Conservation (phyloP, 441 rosid genomes). For the Gossypium trilobum region DNA sequence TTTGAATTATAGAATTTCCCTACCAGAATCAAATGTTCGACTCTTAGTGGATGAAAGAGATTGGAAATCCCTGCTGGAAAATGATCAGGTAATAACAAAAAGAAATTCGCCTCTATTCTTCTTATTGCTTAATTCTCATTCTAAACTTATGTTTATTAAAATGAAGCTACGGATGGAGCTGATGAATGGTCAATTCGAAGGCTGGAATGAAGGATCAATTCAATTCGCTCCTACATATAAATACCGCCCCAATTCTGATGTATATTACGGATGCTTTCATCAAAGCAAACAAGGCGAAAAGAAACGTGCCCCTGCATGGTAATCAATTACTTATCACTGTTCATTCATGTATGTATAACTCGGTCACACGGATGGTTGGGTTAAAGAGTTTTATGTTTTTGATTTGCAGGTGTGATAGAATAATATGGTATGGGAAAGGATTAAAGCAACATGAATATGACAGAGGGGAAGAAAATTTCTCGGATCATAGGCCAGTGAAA, state of each 20-base stretch:
- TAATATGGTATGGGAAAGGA: constrained; percentile 55
- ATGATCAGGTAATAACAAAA: constrained; percentile 54
- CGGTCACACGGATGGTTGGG: too few species aligned
- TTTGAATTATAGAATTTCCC: constrained; percentile 74
- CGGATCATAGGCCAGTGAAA: constrained; percentile 69
- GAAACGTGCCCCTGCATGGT: constrained; percentile 90
- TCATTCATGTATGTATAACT: neutral
- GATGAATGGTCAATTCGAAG: constrained; percentile 46
- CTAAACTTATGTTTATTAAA: neutral
- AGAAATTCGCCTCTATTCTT: neutral
- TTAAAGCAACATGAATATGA: constrained; percentile 45
- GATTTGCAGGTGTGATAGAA: constrained; percentile 58
- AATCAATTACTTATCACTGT: constrained; percentile 5
- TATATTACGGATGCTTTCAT: constrained; percentile 51
- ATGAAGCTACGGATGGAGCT: constrained; percentile 63
- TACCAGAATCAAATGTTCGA: constrained; percentile 54
- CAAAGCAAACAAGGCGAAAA: constrained; percentile 46
- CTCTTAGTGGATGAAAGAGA: constrained; percentile 46
- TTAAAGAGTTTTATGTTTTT: neutral
- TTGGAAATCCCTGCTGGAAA: constrained; percentile 51
- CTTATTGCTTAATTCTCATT: neutral
- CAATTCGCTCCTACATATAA: constrained; percentile 85
- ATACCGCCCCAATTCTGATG: constrained; percentile 58
- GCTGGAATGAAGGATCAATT: constrained; percentile 75
- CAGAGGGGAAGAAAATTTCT: constrained; percentile 54